Base-by-base conservation (phyloP, 2,329 filamentous ascomycete genomes). In the Phaeosphaeria sp. region DNA sequence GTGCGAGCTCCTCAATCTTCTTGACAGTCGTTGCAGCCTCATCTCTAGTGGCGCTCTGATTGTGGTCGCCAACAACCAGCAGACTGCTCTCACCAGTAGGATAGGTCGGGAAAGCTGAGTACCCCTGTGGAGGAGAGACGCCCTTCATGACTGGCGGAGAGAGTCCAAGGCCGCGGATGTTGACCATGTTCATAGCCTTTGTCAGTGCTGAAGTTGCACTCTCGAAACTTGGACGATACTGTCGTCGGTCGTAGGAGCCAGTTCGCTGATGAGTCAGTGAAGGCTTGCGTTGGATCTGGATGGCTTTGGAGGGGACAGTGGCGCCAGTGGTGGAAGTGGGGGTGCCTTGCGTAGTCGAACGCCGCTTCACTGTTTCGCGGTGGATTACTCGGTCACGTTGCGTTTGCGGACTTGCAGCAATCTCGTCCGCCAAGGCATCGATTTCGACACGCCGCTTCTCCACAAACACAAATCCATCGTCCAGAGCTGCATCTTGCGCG, bases 361-460 rank as follows among this genome's bases (percentile, higher is more conserved):
- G 87, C 55, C 93, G 89, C 44, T 89, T 81, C 71, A 95, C 87
- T 21, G 86, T 86, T 8, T 86, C 80, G 61, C 88, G 85, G 43
- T 85, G 82, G 27, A 79, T 73, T 22, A 77, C 73, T 21, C 76
- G 74, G 36, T 82, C 77, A 63, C 84, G 75, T 58, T 83, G 74
- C 22, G 69, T 69, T 49, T 88, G 88, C 48, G 91, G 91, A 70
- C 91, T 94, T 51, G 93, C 91, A 45, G 92, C 93, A 73, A 99
- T 82, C 78, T 98, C 94, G 77, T 99, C 95, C 21, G 95, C 95
- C 70, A 99, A 90, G 2, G 95, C 95, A 75, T 99, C 98, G 50
- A 99, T 94, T 76, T 98, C 94, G 11, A 99, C 93, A 20, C 93
- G 91, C 64, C 90, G 89, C 81, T 97, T 97, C 80, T 99, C 95